phyloP scores from a whole-genome alignment of 176 grass and related monocot genomes.

The Chrysopogon serrulatus region DNA sequence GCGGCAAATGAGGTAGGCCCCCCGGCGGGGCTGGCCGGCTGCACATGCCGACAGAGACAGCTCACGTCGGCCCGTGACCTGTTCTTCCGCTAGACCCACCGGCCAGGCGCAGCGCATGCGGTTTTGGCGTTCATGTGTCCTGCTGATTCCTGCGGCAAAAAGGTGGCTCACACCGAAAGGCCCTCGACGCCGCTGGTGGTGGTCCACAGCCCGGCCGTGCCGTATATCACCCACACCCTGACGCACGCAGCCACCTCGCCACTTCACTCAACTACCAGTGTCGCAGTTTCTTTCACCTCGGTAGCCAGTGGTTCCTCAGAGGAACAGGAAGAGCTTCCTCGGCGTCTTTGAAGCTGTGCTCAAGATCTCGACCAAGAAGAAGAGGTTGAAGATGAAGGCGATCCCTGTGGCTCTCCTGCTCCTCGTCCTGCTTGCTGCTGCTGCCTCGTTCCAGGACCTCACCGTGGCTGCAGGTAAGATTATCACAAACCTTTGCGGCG shows the following conservation, averaged over 20 bases:
- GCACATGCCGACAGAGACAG: background rate
- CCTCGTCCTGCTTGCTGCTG: background rate
- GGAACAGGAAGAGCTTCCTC: no score
- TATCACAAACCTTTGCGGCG: background rate
- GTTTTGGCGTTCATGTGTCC: no score
- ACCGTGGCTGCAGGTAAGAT: slow-evolving; percentile 27
- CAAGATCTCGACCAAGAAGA: background rate
- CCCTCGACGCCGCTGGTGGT: background rate
- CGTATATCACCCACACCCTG: no score
- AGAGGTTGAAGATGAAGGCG: background rate
- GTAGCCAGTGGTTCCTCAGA: background rate
- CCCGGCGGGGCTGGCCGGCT: background rate
- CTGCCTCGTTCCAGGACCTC: slow-evolving; percentile 10
- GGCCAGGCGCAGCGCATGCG: no score
- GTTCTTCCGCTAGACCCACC: no score
- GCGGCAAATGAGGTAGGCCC: background rate
- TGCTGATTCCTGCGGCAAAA: background rate
- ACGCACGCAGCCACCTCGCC: background rate
- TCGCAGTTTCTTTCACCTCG: background rate
- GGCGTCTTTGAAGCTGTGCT: background rate
- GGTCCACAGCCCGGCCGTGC: no score
- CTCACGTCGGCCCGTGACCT: background rate
- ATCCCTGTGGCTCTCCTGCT: background rate
- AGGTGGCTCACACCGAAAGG: background rate
- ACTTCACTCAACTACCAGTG: background rate